Evolutionary conservation across 768 basidiomycete species (phyloP).

Genomic region (Tubosaeta brunneosetosa): DNA sequence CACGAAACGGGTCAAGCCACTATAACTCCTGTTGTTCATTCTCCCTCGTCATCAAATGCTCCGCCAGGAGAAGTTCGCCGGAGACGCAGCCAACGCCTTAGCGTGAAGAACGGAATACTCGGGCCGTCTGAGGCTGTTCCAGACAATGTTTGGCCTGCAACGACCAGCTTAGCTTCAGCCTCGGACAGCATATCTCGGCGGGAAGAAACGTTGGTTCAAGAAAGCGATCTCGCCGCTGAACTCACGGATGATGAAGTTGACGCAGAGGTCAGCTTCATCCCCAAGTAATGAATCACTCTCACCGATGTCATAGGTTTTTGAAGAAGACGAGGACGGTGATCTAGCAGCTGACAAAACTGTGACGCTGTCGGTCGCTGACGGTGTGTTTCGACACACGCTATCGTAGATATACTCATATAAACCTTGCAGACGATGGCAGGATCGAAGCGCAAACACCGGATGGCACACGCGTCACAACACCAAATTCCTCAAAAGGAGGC

Average conservation of each 20-base stretch:
- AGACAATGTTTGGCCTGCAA: slow-evolving; percentile 10
- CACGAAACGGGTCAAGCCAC: slow-evolving; percentile 29
- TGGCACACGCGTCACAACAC: slow-evolving; percentile 90
- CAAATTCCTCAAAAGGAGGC: slow-evolving; percentile 54
- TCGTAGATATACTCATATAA: slow-evolving; percentile 5
- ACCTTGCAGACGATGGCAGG: slow-evolving; percentile 72
- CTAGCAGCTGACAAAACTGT: slow-evolving; percentile 78
- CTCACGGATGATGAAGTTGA: slow-evolving; percentile 85
- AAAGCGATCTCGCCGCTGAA: slow-evolving; percentile 64
- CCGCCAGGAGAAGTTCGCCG: slow-evolving; percentile 46
- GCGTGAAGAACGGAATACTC: slow-evolving; percentile 52
- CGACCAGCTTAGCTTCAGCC: slow-evolving; percentile 25
- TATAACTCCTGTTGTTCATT: slow-evolving; percentile 23
- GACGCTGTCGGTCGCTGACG: slow-evolving; percentile 76
- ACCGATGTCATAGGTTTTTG: slow-evolving; percentile 54
- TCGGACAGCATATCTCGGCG: slow-evolving; percentile 23
- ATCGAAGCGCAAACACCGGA: slow-evolving; percentile 96
- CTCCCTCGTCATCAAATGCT: slow-evolving; percentile 32
- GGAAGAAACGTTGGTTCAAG: slow-evolving; percentile 54
- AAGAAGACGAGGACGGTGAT: slow-evolving; percentile 81
- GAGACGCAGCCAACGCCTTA: slow-evolving; percentile 79
- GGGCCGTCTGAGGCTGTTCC: slow-evolving; percentile 12
- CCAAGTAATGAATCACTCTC: slow-evolving; percentile 3
- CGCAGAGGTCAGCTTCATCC: slow-evolving; percentile 47
- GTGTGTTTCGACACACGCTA: slow-evolving; percentile 33